Base-by-base conservation (phyloP, 352 stramenopile genomes). In the Globisporangium uncinulatum region DNA sequence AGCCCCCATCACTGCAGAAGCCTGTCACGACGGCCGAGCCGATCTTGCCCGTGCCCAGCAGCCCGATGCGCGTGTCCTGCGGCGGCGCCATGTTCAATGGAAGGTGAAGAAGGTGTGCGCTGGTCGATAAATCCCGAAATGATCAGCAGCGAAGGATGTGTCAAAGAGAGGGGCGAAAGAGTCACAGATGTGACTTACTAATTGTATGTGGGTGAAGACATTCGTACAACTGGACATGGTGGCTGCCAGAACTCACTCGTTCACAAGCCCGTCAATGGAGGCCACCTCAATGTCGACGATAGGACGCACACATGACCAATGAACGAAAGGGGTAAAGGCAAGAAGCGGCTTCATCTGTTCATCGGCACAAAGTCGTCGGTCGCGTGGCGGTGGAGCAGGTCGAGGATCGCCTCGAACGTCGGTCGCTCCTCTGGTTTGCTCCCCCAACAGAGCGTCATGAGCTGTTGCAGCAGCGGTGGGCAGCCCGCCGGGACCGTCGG, bases 11-110 rank as follows among this genome's bases (percentile, higher is more conserved):
- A 36, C 73, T 89, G 71, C 84, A 94, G 61, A 92, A 94, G 48
- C 84, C 84, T 29, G 79, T 73, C 51, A 94, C 65, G 37, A 94
- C 80, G 53, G 84, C 84, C 57, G 80, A 92, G 62, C 84, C 84
- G 67, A 94, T 94, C 69, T 94, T 94, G 59, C 84, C 84, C 51
- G 84, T 94, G 60, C 84, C 84, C 31, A 94, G 68, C 24, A 94
- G 72, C 52, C 84, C 84, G 39, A 94, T 68, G 17, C 71, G 88
- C 51, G 82, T 83, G 31, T 83, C 71, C 15, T 68, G 21, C 6
- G 76, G 62, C 24, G 74, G 78, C 52, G 74, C 62, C 80, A 88
- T 90, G n/a, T 11, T 43, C 36, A 34, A 21, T 39, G 29, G 43
- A 20, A 19, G 37, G 21, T 48, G n/a, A n/a, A 14, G 34, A 2